These are phyloP conservation scores for Cercospora canescens DNA, from an alignment of 2,329 filamentous ascomycete genomes.

Conservation along the genomic window DNA sequence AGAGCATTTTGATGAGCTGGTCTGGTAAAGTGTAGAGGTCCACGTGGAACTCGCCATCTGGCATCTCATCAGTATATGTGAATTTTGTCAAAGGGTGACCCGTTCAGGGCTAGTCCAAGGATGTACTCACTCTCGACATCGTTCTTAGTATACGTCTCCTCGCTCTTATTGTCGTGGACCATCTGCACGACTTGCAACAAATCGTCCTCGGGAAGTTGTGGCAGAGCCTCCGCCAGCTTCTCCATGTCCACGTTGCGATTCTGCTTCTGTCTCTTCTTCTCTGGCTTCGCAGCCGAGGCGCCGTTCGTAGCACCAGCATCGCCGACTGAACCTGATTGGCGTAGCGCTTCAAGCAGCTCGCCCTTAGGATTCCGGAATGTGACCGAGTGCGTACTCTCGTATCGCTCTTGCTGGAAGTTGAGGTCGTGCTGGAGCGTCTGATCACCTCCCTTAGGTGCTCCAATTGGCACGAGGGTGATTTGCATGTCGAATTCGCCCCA, in stretches of 20 bases:
- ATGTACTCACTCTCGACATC: conserved; percentile 76
- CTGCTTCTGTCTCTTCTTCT: conserved; percentile 71
- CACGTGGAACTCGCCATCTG: conserved; percentile 95
- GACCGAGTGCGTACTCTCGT: conserved; percentile 79
- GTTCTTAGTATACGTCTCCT: conserved; percentile 95
- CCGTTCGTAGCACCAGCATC: conserved; percentile 53
- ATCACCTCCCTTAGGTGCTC: conserved; percentile 75
- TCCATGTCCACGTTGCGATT: conserved; percentile 75
- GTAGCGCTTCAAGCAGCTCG: conserved; percentile 74
- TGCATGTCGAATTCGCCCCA: conserved; percentile 99
- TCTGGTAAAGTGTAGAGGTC: conserved; percentile 98
- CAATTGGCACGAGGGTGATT: conserved; percentile 75
- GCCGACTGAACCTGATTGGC: conserved; percentile 76
- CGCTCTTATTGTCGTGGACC: conserved; percentile 94
- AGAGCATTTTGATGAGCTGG: conserved; percentile 83
- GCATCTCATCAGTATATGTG: conserved; percentile 12
- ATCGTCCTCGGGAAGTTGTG: conserved; percentile 89
- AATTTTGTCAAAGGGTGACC: not conserved
- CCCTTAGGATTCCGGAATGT: conserved; percentile 92
- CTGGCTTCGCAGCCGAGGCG: conserved; percentile 59
- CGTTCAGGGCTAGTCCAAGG: not conserved
- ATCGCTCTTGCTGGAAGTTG: conserved; percentile 80
- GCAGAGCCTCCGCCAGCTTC: conserved; percentile 88
- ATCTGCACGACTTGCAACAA: conserved; percentile 93
- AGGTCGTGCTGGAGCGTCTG: conserved; percentile 81